These are phyloP conservation scores for Phoma sp. DNA, from an alignment of 2,329 filamentous ascomycete species.

Conservation along the genomic window DNA sequence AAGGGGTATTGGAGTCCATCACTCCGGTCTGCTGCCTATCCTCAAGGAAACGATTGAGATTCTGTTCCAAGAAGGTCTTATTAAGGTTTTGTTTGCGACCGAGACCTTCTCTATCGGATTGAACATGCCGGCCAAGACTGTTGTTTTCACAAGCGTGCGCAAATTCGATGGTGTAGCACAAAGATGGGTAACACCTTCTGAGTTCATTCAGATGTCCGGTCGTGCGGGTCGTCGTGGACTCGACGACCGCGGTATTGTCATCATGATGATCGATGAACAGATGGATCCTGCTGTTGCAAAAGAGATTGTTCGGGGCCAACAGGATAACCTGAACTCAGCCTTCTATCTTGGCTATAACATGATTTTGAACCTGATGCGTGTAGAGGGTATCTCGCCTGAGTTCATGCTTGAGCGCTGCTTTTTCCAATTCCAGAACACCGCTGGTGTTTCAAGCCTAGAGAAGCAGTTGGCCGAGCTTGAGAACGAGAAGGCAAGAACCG, in stretches of 20 bases:
- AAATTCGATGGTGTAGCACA: conserved; percentile 88
- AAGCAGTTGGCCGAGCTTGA: conserved; percentile 82
- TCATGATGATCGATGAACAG: conserved; percentile 99
- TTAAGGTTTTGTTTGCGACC: conserved; percentile 97
- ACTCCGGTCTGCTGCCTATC: conserved; percentile 92
- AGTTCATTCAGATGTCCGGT: conserved; percentile 99
- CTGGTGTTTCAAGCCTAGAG: conserved; percentile 82
- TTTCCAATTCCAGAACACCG: conserved; percentile 96
- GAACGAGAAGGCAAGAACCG: conserved; percentile 71
- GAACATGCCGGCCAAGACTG: conserved; percentile 99
- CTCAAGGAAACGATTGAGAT: conserved; percentile 99
- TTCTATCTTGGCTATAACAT: conserved; percentile 99
- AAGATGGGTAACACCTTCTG: conserved; percentile 88
- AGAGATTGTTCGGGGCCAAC: conserved; percentile 92
- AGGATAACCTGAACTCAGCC: conserved; percentile 95
- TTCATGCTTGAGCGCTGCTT: conserved; percentile 99
- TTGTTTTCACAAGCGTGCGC: conserved; percentile 95
- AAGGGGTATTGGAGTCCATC: conserved; percentile 94
- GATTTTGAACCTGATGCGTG: conserved; percentile 93
- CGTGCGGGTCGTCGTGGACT: conserved; percentile 95
- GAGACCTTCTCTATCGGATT: conserved; percentile 98
- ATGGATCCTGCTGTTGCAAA: conserved; percentile 95
- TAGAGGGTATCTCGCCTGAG: conserved; percentile 98
- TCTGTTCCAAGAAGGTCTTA: conserved; percentile 94
- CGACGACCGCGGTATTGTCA: conserved; percentile 96